Evolutionary conservation across 2,329 filamentous ascomycete species (phyloP), one percentile per base, ranked within the genome.

Genomic region (Emericellopsis cladophorae): DNA sequence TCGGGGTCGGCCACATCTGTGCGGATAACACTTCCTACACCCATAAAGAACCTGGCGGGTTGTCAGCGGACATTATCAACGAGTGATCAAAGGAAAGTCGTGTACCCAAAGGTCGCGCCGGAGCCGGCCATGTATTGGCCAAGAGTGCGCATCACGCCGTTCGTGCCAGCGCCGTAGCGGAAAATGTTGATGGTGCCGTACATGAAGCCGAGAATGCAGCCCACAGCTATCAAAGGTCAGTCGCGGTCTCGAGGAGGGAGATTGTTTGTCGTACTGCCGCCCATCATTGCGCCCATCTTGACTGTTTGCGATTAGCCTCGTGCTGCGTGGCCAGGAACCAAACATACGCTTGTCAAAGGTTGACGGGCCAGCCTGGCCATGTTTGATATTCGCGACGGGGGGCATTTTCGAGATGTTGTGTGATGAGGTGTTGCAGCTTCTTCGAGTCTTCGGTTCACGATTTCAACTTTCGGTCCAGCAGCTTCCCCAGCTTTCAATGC

Each of bases 221-320:
- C 92, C 46, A 98, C 92, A 63, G 88, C 92, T 96, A 45, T 18
- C 40, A 45, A 12, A 31, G 42, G 40, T 38, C 22, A 15, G 21
- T 7, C 12, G 15, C 5, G 18, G 12, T 15, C 15, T 10, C 23
- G 4, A n/a, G 36, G 21, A 11, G 16, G 4, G 15, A 11, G 6
- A 24, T 37, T 11, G 33, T n/a, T 32, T 39, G 40, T 76, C 88
- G 55, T 84, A 96, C 90, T 93, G 60, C 88, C 86, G 52, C 92
- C 92, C 88, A 96, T 96, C 81, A 98, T 81, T 47, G 84, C 88
- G 53, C 92, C 92, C 88, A 96, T 95, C 72, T 95, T 95, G 36
- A 62, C 59, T 62, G 22, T n/a, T 38, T 10, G 22, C 21, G 22
- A 12, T 21, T n/a, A 14, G n/a, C 18, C 9, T 24, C 14, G 8